phyloP scores from a whole-genome alignment of 441 rosid species.

The Adansonia madagascariensis region DNA sequence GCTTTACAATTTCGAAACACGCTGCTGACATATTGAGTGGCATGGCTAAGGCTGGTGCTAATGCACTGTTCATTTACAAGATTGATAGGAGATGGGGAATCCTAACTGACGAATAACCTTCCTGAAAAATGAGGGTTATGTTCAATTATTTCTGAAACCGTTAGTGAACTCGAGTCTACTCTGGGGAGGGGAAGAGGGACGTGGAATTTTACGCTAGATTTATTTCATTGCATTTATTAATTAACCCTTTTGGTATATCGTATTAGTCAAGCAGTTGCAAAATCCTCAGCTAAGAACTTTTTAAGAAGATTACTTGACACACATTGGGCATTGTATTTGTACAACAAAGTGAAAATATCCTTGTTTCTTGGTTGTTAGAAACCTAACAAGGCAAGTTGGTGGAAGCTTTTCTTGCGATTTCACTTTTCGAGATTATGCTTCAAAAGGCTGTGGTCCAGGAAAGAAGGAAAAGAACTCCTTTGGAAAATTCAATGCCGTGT shows the following conservation, averaged over 20 bases:
- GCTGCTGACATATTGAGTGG: not conserved
- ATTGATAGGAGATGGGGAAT: not conserved
- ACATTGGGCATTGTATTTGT: not conserved
- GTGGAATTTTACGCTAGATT: not conserved
- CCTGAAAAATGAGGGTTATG: no score
- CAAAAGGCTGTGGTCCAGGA: not conserved
- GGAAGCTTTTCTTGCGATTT: not conserved
- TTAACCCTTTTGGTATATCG: not conserved
- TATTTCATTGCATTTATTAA: not conserved
- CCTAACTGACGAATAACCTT: not conserved
- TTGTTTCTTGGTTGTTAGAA: not conserved
- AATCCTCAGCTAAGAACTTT: not conserved
- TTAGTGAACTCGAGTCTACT: not conserved
- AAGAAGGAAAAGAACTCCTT: not conserved
- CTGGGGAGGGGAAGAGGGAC: not conserved
- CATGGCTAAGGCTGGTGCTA: not conserved
- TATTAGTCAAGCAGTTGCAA: not conserved
- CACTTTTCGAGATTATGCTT: not conserved
- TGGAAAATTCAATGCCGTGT: conserved; percentile 22
- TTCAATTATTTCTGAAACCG: not conserved
- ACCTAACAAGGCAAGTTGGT: not conserved
- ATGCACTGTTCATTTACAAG: not conserved
- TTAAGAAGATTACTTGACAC: not conserved
- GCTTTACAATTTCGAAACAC: not conserved
- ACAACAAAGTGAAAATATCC: not conserved